Evolutionary conservation across 441 rosid species (phyloP).

Genomic region (Breynia disticha): DNA sequence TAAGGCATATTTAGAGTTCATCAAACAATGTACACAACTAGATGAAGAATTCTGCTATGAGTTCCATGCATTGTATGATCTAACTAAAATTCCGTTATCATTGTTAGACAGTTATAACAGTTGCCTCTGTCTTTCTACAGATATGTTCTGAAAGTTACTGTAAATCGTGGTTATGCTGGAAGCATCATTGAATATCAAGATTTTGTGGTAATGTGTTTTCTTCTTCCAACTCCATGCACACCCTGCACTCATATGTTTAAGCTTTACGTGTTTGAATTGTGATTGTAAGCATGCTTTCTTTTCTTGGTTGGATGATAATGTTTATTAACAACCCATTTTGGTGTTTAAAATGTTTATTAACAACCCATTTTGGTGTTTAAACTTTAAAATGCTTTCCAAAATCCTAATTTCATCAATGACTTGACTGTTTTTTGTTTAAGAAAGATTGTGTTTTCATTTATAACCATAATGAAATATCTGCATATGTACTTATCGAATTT

Average conservation of each 20-base stretch:
- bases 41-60: background rate
- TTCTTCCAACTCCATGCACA: background rate
- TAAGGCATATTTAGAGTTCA: background rate
- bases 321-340: too few relatives aligned
- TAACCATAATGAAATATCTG: too few relatives aligned
- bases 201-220: constrained; percentile 54
- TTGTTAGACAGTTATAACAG: background rate
- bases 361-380: too few relatives aligned
- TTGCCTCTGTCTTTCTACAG: constrained; percentile 25
- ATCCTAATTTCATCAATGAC: too few relatives aligned
- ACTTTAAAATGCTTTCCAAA: too few relatives aligned
- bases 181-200: constrained; percentile 86
- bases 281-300: too few relatives aligned
- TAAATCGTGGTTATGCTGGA: constrained; percentile 76
- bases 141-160: constrained; percentile 88
- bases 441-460: too few relatives aligned
- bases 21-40: background rate
- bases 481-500: too few relatives aligned
- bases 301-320: too few relatives aligned
- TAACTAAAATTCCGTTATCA: background rate
- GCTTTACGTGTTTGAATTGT: background rate
- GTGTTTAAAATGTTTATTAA: too few relatives aligned
- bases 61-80: too few relatives aligned
- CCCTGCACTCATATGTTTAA: background rate
- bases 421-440: too few relatives aligned